These are phyloP conservation scores for Leptographium galeiforme DNA, from an alignment of 2,329 filamentous ascomycete genomes.

Conservation along the genomic window DNA sequence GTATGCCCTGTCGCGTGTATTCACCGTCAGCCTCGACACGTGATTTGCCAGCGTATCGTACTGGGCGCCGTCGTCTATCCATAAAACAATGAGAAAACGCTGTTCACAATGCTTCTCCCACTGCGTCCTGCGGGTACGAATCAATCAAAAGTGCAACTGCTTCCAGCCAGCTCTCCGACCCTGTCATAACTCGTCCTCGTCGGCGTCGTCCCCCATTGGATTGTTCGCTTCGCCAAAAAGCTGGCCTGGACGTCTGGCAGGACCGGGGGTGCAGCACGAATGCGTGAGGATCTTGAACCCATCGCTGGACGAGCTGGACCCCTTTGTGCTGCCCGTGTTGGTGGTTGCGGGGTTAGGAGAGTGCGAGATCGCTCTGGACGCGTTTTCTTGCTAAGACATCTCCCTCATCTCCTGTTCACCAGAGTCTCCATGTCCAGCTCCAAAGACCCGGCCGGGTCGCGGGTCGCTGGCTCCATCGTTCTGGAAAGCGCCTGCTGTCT, in stretches of 20 bases:
- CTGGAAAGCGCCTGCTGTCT: background rate
- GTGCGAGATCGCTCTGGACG: background rate
- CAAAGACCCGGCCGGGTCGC: background rate
- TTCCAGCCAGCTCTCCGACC: background rate
- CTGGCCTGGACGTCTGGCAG: background rate
- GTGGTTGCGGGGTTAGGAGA: background rate
- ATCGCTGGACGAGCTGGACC: background rate
- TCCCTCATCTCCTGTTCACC: slow-evolving; percentile 12
- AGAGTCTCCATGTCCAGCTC: background rate
- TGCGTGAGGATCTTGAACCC: background rate
- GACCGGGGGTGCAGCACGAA: background rate
- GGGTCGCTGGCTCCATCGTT: background rate
- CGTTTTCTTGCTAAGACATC: slow-evolving; percentile 3
- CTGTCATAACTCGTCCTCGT: background rate
- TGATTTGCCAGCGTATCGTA: too few relatives aligned
- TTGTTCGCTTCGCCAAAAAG: background rate
- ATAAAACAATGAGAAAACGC: background rate
- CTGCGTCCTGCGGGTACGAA: background rate
- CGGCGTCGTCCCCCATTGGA: background rate
- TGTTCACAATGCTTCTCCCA: background rate
- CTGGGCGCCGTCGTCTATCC: too few relatives aligned
- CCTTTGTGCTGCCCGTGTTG: background rate
- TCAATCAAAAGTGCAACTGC: too few relatives aligned
- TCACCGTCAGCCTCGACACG: too few relatives aligned
- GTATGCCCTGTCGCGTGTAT: too few relatives aligned